Conservation (phyloP, 2,329 filamentous ascomycete genomes). For the Colletotrichum sp. region DNA sequence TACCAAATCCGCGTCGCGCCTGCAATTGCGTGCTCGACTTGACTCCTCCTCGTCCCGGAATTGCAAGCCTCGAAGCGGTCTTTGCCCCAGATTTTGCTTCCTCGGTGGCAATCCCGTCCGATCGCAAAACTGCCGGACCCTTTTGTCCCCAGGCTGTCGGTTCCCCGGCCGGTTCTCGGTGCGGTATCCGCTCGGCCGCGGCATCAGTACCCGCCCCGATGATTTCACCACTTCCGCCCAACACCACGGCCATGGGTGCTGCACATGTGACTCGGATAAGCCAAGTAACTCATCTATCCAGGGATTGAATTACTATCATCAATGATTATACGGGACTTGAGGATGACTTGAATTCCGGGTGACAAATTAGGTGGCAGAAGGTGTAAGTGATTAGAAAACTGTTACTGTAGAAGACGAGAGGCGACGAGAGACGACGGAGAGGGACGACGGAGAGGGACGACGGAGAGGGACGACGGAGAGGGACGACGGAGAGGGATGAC, state of each 20-base stretch:
- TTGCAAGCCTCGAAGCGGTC: slow-evolving; percentile 6
- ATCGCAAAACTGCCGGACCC: not conserved
- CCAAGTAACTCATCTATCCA: not conserved
- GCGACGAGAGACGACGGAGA: too few relatives aligned
- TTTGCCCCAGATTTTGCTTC: slow-evolving; percentile 8
- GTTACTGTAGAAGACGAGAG: too few relatives aligned
- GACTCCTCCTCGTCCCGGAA: not conserved
- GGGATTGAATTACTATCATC: not conserved
- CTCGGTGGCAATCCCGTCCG: slow-evolving; percentile 15
- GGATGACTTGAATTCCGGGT: not conserved
- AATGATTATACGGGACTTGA: not conserved
- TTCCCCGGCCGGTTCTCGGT: slow-evolving; percentile 7
- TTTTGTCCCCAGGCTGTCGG: slow-evolving; percentile 11
- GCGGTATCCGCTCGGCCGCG: slow-evolving; percentile 18
- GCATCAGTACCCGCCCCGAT: slow-evolving; percentile 12
- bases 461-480: too few relatives aligned
- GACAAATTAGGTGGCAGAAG: not conserved
- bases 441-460: too few relatives aligned
- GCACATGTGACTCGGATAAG: not conserved
- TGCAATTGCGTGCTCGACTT: slow-evolving; percentile 18
- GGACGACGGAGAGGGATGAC: not conserved
- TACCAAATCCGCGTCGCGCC: slow-evolving; percentile 18
- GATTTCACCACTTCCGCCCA: not conserved
- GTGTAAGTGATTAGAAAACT: not conserved
- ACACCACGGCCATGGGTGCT: not conserved